Evolutionary conservation across 768 basidiomycete genomes (phyloP).

Genomic region (Kwoniella mangroviensis): DNA sequence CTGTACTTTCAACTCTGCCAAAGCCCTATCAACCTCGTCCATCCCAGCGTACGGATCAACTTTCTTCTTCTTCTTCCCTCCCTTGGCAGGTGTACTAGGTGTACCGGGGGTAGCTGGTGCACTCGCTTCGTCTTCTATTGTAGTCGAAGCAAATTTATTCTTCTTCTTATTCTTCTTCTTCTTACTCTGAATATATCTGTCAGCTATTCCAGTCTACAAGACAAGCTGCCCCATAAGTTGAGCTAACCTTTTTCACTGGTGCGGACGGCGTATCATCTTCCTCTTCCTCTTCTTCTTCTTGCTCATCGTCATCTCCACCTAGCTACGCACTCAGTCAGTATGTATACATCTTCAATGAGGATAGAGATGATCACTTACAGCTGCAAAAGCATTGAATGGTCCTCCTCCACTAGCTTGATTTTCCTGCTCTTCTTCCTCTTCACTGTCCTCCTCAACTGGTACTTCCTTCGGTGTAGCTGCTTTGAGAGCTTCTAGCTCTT

Average conservation of each 20-base stretch:
- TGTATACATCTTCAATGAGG: too few species aligned
- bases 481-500: conserved; percentile 69
- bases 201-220: background rate
- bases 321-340: conserved; percentile 29
- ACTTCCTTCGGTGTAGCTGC: conserved; percentile 20
- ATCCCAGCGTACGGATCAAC: conserved; percentile 42
- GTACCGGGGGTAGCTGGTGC: conserved; percentile 42
- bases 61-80: conserved; percentile 61
- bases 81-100: conserved; percentile 65
- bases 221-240: background rate
- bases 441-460: conserved; percentile 19
- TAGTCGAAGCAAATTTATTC: conserved; percentile 73
- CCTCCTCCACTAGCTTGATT: conserved; percentile 17
- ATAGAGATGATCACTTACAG: conserved; percentile 38
- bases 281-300: conserved; percentile 35
- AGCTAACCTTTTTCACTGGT: conserved; percentile 40
- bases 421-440: conserved; percentile 33
- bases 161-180: conserved; percentile 74
- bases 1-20: conserved; percentile 83
- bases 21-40: conserved; percentile 81
- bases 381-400: conserved; percentile 52
- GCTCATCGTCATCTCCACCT: conserved; percentile 32
- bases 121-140: conserved; percentile 67
- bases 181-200: conserved; percentile 30
- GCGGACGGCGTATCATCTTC: conserved; percentile 39